Percentiles rank a stretch among this genome's conserved stretches.
phyloP scores from a whole-genome alignment of 2,329 filamentous ascomycete species.

The Xylaria sp. region DNA sequence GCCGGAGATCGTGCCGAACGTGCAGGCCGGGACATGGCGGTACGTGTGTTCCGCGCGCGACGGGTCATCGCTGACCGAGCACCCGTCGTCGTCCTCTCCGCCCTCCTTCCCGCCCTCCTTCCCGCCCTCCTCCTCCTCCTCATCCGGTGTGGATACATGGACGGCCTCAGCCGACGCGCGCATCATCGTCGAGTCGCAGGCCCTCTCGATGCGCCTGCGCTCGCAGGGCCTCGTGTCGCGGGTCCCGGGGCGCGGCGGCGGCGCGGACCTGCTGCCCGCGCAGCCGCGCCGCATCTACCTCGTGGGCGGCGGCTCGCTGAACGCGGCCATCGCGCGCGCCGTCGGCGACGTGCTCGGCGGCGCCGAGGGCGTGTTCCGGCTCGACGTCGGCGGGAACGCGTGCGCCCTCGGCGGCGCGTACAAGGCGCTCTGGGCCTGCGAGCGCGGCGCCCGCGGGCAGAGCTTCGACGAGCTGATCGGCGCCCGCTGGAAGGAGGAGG shows the following conservation, averaged over 20 bases:
- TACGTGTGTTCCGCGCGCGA: conserved; percentile 72
- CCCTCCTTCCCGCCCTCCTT: conserved; percentile 38
- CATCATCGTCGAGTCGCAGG: conserved; percentile 92
- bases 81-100: conserved; percentile 29
- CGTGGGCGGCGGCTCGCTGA: conserved; percentile 90
- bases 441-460: conserved; percentile 68
- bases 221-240: conserved; percentile 78
- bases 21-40: conserved; percentile 86
- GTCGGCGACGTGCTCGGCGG: conserved; percentile 90
- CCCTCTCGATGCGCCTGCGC: conserved; percentile 88
- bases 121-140: too few species aligned
- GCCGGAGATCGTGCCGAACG: conserved; percentile 94
- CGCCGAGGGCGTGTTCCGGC: conserved; percentile 87
- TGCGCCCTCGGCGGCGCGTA: conserved; percentile 95
- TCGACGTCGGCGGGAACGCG: conserved; percentile 95
- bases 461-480: conserved; percentile 91
- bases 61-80: conserved; percentile 61
- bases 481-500: conserved; percentile 84
- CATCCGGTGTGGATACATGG: too few species aligned
- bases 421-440: conserved; percentile 93
- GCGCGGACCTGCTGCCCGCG: conserved; percentile 64
- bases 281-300: conserved; percentile 58
- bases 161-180: conserved; percentile 78
- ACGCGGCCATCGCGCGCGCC: conserved; percentile 86
- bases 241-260: conserved; percentile 56